A percentile compares a stretch with the other conserved stretches of the same genome.
Conservation (phyloP, 2,329 filamentous ascomycete species). For the Bimuria novae-zelandiae region DNA sequence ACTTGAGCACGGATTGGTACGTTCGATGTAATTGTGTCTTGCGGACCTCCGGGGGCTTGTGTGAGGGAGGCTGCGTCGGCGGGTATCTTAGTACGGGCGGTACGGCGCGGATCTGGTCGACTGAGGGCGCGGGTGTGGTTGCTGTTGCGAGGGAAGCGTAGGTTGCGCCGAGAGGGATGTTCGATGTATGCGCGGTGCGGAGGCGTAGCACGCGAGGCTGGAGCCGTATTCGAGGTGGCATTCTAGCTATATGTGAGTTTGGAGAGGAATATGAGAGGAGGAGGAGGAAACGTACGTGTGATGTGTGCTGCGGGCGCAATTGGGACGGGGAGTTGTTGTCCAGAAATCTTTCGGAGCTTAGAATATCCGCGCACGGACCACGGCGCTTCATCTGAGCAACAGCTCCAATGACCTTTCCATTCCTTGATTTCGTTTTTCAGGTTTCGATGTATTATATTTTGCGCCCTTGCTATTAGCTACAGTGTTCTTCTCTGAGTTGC, state of each 20-base stretch:
- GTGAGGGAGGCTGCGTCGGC: constrained; percentile 80
- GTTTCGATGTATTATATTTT: not conserved
- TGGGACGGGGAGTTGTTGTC: constrained; percentile 22
- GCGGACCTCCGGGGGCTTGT: constrained; percentile 82
- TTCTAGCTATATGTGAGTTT: constrained; percentile 22
- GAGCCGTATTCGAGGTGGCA: constrained; percentile 47
- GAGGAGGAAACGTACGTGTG: constrained; percentile 29
- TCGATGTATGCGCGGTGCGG: constrained; percentile 24
- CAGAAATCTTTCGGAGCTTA: constrained; percentile 36
- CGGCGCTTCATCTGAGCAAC: no score
- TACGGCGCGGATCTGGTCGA: constrained; percentile 53
- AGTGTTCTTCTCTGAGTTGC: not conserved
- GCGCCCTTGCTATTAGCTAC: not conserved
- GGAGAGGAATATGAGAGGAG: not conserved
- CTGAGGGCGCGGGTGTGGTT: constrained; percentile 58
- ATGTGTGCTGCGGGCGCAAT: constrained; percentile 31
- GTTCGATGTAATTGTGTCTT: constrained; percentile 87
- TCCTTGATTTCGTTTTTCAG: not conserved
- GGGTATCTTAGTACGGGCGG: constrained; percentile 58
- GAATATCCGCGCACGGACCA: no score
- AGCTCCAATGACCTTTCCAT: constrained; percentile 15
- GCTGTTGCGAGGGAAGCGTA: constrained; percentile 58
- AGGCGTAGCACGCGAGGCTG: constrained; percentile 36
- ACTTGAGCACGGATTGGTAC: constrained; percentile 86
- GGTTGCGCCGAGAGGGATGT: constrained; percentile 43